phyloP scores from a whole-genome alignment of 2,329 filamentous ascomycete genomes.

The Metarhizium rileyi region DNA sequence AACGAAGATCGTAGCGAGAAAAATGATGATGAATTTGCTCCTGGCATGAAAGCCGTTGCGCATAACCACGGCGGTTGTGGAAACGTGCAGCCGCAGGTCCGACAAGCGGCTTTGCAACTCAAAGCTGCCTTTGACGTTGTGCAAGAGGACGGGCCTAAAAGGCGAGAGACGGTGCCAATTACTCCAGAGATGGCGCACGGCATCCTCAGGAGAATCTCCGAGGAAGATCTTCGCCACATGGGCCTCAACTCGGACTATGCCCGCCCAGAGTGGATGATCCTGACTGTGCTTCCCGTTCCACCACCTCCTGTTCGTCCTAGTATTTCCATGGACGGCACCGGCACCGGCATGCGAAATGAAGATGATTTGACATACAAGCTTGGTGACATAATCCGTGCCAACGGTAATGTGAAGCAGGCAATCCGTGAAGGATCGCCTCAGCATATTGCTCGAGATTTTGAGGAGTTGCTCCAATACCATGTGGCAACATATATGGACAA shows the following conservation, averaged over 20 bases:
- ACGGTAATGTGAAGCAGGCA: conserved; percentile 85
- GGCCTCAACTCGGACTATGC: conserved; percentile 92
- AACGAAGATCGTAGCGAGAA: conserved; percentile 62
- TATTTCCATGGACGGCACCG: conserved; percentile 93
- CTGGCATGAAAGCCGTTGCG: conserved; percentile 41
- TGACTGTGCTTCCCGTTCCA: conserved; percentile 89
- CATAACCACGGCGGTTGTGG: conserved; percentile 81
- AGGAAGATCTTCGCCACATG: conserved; percentile 74
- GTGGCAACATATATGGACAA: conserved; percentile 99
- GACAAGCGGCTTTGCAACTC: conserved; percentile 77
- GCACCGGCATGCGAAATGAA: conserved; percentile 86
- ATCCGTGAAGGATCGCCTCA: conserved; percentile 85
- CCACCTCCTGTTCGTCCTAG: conserved; percentile 92
- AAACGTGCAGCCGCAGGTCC: conserved; percentile 79
- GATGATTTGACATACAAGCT: conserved; percentile 99
- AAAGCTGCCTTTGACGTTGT: conserved; percentile 60
- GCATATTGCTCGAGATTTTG: conserved; percentile 86
- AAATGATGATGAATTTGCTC: conserved; percentile 59
- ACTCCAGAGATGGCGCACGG: conserved; percentile 76
- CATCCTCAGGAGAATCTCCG: conserved; percentile 76
- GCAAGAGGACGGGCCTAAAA: conserved; percentile 59
- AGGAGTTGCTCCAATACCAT: conserved; percentile 88
- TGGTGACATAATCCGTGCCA: conserved; percentile 95
- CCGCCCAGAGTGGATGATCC: conserved; percentile 94
- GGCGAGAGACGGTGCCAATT: conserved; percentile 71